Evolutionary conservation across 257 asterid species (phyloP), one percentile per base, ranked within the genome.

Genomic region (Cinchona pubescens): DNA sequence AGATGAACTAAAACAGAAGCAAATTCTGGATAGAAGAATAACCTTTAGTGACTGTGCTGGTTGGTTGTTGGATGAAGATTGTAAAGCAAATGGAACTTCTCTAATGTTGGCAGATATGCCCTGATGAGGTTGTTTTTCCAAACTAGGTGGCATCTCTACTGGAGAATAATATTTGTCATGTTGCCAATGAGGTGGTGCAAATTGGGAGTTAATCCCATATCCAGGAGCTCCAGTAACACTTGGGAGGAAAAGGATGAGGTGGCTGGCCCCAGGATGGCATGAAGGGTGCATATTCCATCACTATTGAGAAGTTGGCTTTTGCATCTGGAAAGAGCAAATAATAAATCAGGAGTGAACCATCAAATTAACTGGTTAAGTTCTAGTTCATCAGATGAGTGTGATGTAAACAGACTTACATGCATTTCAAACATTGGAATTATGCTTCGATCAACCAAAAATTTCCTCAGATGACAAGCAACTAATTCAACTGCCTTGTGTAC

Each of bases 31-130:
- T 35, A 71, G 60, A 71, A 48, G 49, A 35, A 37, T 48, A 74
- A 92, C 97, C 97, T 90, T 81, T 62, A 88, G 78, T 43, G 96
- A 90, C 60, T 87, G 85, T n/a, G 88, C 88, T n/a, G 96, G 81
- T 78, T 87, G 96, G 81, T 83, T 83, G 78, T 81, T 82, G 64
- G 94, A 75, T 55, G 97, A 85, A 70, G 90, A 84, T 76, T 84
- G 97, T 73, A 83, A 79, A 62, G 88, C 79, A 84, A 85, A 75
- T 29, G 88, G 83, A 61, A 94, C 85, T 63, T 92, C 98, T 79
- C 97, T 92, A 72, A 96, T 96, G 67, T 91, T 91, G 59, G 90
- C 86, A 73, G 98, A 89, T 82, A 92, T 87, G 40, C 98, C 98
- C 75, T 88, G 96, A 89, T 91, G 96, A 73, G 90, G 89, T 78